phyloP scores from a whole-genome alignment of 495 filamentous ascomycete genomes.

The Penicillium cataractarum region DNA sequence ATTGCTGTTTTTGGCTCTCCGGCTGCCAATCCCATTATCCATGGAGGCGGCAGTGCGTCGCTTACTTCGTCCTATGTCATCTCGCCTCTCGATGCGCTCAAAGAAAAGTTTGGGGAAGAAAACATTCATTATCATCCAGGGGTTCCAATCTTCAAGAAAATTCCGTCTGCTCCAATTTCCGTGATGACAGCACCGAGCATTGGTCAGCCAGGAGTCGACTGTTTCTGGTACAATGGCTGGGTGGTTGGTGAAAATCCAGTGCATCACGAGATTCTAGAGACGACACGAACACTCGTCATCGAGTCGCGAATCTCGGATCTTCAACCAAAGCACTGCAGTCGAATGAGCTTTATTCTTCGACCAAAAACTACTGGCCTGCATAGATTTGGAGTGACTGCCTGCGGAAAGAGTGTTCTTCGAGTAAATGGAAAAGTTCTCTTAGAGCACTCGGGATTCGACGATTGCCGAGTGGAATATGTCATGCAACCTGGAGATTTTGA shows the following conservation, averaged over 20 bases:
- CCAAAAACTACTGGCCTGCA: conserved; percentile 1
- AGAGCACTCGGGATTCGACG: conserved; percentile 4
- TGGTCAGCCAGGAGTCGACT: conserved; percentile 9
- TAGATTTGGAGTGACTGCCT: conserved; percentile 11
- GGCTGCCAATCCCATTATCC: neutral
- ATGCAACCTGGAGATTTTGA: conserved; percentile 13
- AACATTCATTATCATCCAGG: conserved; percentile 8
- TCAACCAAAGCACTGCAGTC: conserved; percentile 8
- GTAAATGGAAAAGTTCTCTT: conserved; percentile 2
- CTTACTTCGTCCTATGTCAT: neutral
- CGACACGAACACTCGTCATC: conserved; percentile 7
- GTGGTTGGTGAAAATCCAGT: conserved; percentile 1
- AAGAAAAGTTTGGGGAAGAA: neutral
- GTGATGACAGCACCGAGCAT: neutral
- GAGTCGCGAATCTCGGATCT: neutral
- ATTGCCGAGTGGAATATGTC: conserved; percentile 12
- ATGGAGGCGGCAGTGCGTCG: neutral
- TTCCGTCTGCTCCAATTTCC: conserved; percentile 1
- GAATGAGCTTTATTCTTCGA: neutral
- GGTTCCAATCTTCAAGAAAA: conserved; percentile 9
- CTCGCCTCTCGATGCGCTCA: conserved; percentile 9
- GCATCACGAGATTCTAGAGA: conserved; percentile 8
- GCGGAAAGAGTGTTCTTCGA: conserved; percentile 8
- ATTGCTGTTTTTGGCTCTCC: neutral
- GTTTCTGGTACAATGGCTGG: conserved; percentile 14